Conservation (phyloP, 495 filamentous ascomycete species). For the Podospora didyma region DNA sequence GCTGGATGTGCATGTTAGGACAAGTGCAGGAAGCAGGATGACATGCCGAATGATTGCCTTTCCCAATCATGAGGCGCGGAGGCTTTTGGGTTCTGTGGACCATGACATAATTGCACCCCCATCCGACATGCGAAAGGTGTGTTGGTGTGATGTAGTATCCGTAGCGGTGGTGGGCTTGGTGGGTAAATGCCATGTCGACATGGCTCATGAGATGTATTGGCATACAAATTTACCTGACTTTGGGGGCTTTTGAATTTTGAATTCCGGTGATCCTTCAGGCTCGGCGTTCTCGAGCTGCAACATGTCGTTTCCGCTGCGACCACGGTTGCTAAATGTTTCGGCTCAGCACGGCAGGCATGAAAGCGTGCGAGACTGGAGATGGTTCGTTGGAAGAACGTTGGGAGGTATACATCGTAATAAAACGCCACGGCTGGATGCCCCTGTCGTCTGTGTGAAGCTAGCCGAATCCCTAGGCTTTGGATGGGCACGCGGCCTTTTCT, state of each 20-base stretch:
- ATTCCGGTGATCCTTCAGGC: neutral
- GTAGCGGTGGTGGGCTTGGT: neutral
- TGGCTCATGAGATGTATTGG: neutral
- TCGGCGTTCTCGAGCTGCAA: neutral
- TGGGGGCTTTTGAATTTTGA: neutral
- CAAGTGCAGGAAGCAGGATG: neutral
- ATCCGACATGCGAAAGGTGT: neutral
- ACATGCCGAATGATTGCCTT: neutral
- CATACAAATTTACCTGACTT: neutral
- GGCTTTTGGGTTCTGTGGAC: neutral
- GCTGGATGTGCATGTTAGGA: neutral
- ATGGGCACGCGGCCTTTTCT: neutral
- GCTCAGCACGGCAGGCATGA: neutral
- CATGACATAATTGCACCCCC: conserved; percentile 1
- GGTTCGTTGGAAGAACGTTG: neutral
- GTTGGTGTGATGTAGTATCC: no score
- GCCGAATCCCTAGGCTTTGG: neutral
- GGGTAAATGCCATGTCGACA: neutral
- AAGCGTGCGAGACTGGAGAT: no score
- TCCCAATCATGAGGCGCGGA: neutral
- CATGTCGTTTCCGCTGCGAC: neutral
- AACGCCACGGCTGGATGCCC: neutral
- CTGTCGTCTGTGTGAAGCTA: neutral
- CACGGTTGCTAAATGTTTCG: neutral
- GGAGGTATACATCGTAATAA: neutral